These are phyloP conservation scores for Leersia perrieri DNA, from an alignment of 176 grass and related monocot species.

Conservation along the genomic window DNA sequence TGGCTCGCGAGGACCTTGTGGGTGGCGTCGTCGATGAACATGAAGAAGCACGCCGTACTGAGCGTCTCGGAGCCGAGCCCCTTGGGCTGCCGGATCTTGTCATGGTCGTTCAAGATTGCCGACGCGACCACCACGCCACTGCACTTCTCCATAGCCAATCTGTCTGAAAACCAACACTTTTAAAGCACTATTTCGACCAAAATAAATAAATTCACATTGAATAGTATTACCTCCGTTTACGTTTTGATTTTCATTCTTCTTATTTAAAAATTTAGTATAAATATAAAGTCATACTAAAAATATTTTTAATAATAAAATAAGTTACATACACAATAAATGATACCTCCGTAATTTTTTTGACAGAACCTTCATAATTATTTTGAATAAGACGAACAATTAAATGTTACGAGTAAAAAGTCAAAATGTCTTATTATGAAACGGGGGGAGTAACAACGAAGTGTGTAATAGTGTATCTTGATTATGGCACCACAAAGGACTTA, in stretches of 20 bases:
- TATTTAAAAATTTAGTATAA: too few relatives aligned
- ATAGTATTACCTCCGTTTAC: too few relatives aligned
- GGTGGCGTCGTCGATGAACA: slow-evolving; percentile 73
- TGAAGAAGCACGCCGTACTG: slow-evolving; percentile 70
- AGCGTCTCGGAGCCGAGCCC: slow-evolving; percentile 56
- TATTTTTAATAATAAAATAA: too few relatives aligned
- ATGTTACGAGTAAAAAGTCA: too few relatives aligned
- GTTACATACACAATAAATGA: too few relatives aligned
- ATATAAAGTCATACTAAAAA: too few relatives aligned
- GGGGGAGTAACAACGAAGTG: not conserved
- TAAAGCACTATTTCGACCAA: not conserved
- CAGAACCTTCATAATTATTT: too few relatives aligned
- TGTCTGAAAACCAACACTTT: slow-evolving; percentile 46
- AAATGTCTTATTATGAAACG: too few relatives aligned
- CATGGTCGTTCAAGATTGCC: slow-evolving; percentile 79
- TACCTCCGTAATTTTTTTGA: too few relatives aligned
- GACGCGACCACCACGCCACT: slow-evolving; percentile 63
- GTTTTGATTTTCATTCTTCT: too few relatives aligned
- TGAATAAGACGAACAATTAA: too few relatives aligned
- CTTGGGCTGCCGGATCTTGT: slow-evolving; percentile 90
- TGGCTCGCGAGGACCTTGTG: slow-evolving; percentile 36
- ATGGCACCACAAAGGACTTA: slow-evolving; percentile 5
- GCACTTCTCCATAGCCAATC: slow-evolving; percentile 67
- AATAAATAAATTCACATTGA: too few relatives aligned
- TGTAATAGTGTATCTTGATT: not conserved